phyloP scores from a whole-genome alignment of 2,329 filamentous ascomycete species.

The Macroventuria anomochaeta region DNA sequence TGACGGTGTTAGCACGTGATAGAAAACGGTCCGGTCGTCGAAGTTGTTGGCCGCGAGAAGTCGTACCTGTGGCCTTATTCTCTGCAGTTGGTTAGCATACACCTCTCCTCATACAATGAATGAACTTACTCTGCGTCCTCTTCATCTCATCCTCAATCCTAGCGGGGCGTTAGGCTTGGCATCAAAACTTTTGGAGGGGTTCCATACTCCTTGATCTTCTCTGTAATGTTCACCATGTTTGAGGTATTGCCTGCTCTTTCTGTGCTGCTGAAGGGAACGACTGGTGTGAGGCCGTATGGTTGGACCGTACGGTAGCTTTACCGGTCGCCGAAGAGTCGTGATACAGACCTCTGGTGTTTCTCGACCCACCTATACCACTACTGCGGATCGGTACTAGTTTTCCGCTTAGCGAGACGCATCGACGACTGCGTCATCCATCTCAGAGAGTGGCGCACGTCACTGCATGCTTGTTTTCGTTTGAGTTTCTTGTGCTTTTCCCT shows the following conservation, averaged over 20 bases:
- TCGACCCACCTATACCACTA: conserved; percentile 18
- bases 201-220: conserved; percentile 97
- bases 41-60: background rate
- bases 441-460: conserved; percentile 21
- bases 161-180: conserved; percentile 43
- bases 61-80: conserved; percentile 96
- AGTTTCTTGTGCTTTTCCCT: conserved; percentile 5
- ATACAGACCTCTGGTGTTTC: conserved; percentile 49
- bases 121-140: conserved; percentile 86
- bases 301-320: background rate
- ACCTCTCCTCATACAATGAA: background rate
- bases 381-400: conserved; percentile 24
- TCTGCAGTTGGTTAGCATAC: conserved; percentile 64
- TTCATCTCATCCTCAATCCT: conserved; percentile 99
- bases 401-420: conserved; percentile 26
- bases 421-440: conserved; percentile 40
- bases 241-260: conserved; percentile 16
- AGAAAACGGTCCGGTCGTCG: conserved; percentile 7
- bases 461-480: conserved; percentile 18
- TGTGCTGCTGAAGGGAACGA: conserved; percentile 8
- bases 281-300: conserved; percentile 7
- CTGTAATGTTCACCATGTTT: conserved; percentile 97
- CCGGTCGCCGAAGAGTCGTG: conserved; percentile 27
- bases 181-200: conserved; percentile 32
- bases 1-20: conserved; percentile 48